These are phyloP conservation scores for Fusarium irregulare DNA, from an alignment of 2,329 filamentous ascomycete species.

Conservation along the genomic window DNA sequence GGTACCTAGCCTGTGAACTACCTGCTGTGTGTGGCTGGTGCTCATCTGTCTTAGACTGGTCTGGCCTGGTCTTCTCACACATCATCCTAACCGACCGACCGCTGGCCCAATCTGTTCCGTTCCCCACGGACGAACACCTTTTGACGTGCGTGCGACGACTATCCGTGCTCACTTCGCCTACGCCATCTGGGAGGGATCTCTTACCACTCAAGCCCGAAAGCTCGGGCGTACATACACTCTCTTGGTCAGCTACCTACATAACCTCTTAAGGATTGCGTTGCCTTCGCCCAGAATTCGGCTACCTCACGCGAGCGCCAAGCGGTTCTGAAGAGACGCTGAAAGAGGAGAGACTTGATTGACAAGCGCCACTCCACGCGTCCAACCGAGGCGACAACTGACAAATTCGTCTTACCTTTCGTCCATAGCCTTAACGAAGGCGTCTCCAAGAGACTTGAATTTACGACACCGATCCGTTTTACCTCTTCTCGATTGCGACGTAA, in stretches of 20 bases:
- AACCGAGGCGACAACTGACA: constrained; percentile 28
- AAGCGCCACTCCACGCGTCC: constrained; percentile 45
- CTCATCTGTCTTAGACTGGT: constrained; percentile 21
- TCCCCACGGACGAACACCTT: constrained; percentile 39
- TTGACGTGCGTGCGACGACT: constrained; percentile 46
- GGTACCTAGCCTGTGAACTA: neutral
- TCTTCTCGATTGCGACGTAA: constrained; percentile 39
- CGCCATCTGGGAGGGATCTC: constrained; percentile 45
- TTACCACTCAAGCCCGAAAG: constrained; percentile 41
- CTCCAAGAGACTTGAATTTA: constrained; percentile 1
- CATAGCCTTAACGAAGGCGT: constrained; percentile 8
- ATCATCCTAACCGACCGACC: constrained; percentile 33
- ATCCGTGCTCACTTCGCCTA: constrained; percentile 40
- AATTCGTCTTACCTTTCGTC: constrained; percentile 25
- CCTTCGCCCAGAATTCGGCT: constrained; percentile 26
- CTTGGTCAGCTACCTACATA: constrained; percentile 24
- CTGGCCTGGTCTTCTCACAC: constrained; percentile 21
- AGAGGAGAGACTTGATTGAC: constrained; percentile 34
- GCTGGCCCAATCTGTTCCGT: constrained; percentile 36
- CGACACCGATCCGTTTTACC: constrained; percentile 1
- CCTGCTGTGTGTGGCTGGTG: constrained; percentile 36
- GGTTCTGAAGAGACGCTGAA: constrained; percentile 37
- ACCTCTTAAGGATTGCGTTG: constrained; percentile 19
- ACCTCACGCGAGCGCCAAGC: constrained; percentile 45
- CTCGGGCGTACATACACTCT: constrained; percentile 43